These are phyloP conservation scores for Strombidium stylifer DNA, from an alignment of 73 alveolate genomes.

Conservation along the genomic window DNA sequence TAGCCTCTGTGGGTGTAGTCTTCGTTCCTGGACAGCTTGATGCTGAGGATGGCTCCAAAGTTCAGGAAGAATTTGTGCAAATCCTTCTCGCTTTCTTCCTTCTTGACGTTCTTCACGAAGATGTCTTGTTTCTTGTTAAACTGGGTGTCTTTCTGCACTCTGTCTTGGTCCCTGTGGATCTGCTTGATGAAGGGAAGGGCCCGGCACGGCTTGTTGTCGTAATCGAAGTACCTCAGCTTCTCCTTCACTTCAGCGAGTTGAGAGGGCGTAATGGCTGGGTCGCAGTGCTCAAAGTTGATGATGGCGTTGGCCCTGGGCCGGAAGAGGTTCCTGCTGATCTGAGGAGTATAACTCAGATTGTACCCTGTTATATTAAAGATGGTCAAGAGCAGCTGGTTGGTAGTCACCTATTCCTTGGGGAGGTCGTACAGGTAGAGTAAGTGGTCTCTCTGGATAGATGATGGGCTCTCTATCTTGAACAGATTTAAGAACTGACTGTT, in stretches of 20 bases:
- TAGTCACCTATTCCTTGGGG: slow-evolving; percentile 21
- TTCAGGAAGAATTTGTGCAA: slow-evolving; percentile 15
- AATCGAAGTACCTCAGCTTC: slow-evolving; percentile 16
- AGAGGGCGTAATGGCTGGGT: background rate
- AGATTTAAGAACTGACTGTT: no score
- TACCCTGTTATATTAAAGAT: slow-evolving; percentile 16
- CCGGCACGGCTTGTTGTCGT: slow-evolving; percentile 43
- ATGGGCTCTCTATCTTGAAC: no score
- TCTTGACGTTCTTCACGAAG: slow-evolving; percentile 48
- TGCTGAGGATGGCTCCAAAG: slow-evolving; percentile 9
- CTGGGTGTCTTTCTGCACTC: background rate
- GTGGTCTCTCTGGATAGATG: no score
- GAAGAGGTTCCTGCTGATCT: slow-evolving; percentile 24
- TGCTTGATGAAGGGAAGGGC: slow-evolving; percentile 53
- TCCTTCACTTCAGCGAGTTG: slow-evolving; percentile 28
- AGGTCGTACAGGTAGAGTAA: slow-evolving; percentile 25
- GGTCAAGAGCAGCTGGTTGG: background rate
- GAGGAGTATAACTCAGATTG: slow-evolving; percentile 2
- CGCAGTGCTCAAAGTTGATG: slow-evolving; percentile 14
- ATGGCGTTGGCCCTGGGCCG: slow-evolving; percentile 20
- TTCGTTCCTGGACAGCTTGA: slow-evolving; percentile 47
- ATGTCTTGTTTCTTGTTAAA: slow-evolving; percentile 22
- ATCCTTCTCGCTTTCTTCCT: slow-evolving; percentile 12
- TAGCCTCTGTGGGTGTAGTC: slow-evolving; percentile 49
- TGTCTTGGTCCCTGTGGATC: slow-evolving; percentile 9